Evolutionary conservation across 169 alveolate genomes (phyloP).

Genomic region (Neospora caninum): DNA sequence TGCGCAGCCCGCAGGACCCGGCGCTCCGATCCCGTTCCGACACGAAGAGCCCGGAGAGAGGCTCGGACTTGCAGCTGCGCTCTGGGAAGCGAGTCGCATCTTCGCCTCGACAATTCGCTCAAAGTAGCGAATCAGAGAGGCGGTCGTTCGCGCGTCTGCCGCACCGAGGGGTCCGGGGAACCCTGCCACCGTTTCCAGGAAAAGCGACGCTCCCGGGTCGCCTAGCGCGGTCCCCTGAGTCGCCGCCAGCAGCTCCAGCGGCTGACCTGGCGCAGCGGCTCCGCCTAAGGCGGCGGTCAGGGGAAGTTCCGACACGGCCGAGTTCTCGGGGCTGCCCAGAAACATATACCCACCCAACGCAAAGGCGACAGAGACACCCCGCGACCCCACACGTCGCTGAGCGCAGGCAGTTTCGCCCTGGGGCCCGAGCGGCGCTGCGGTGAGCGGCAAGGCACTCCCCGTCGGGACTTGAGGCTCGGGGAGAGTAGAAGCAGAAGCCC

Average conservation of each 20-base stretch:
- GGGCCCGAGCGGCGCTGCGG: background rate
- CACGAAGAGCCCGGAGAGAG: background rate
- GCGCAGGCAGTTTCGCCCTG: background rate
- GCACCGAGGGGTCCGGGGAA: conserved; percentile 50
- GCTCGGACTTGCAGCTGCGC: background rate
- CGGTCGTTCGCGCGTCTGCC: conserved; percentile 25
- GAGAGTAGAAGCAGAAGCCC: too few species aligned
- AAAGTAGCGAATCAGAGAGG: background rate
- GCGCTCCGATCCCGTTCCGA: background rate
- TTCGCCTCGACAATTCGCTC: background rate
- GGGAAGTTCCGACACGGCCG: background rate
- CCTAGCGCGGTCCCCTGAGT: background rate
- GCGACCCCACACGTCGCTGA: background rate
- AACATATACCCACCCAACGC: background rate
- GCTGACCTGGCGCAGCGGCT: background rate
- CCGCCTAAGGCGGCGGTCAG: background rate
- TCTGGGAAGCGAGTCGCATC: conserved; percentile 36
- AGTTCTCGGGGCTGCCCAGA: background rate
- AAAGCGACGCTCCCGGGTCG: background rate
- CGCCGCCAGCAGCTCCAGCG: background rate
- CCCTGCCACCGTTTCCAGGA: background rate
- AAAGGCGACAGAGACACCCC: background rate
- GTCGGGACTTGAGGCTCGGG: background rate
- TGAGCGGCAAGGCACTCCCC: background rate
- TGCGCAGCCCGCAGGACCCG: background rate